A percentile compares a stretch with the other conserved stretches of the same genome.
Evolutionary conservation across 805 yeast species (phyloP).

Genomic region (Candida vaughaniae): DNA sequence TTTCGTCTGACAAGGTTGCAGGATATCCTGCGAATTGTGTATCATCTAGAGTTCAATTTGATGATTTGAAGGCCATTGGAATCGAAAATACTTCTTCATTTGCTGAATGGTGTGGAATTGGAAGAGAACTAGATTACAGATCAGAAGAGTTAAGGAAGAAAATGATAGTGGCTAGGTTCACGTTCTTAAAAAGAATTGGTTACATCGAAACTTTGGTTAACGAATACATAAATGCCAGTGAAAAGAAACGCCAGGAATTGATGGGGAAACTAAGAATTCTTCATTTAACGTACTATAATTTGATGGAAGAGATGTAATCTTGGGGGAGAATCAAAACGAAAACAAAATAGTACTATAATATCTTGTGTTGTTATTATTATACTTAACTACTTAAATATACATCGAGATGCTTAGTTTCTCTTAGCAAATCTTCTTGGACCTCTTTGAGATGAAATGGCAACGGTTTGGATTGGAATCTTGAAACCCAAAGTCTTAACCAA

Average conservation of each 20-base stretch:
- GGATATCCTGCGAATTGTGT: neutral
- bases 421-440: constrained; percentile 88
- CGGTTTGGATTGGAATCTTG: constrained; percentile 80
- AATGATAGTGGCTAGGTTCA: neutral
- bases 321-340: too few species aligned
- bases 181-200: constrained; percentile 1
- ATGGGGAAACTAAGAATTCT: neutral
- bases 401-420: constrained; percentile 59
- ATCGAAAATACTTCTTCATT: neutral
- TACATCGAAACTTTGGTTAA: neutral
- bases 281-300: neutral
- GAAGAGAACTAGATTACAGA: neutral
- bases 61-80: neutral
- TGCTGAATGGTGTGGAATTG: constrained; percentile 1
- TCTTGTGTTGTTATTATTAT: neutral
- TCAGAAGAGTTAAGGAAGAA: neutral
- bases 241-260: neutral
- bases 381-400: constrained; percentile 8
- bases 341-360: neutral
- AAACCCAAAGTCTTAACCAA: constrained; percentile 92
- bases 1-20: neutral
- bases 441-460: constrained; percentile 87
- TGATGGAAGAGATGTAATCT: constrained; percentile 1
- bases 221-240: neutral
- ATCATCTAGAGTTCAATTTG: neutral